Conservation (phyloP, 2,329 filamentous ascomycete genomes). For the Metarhizium rileyi region DNA sequence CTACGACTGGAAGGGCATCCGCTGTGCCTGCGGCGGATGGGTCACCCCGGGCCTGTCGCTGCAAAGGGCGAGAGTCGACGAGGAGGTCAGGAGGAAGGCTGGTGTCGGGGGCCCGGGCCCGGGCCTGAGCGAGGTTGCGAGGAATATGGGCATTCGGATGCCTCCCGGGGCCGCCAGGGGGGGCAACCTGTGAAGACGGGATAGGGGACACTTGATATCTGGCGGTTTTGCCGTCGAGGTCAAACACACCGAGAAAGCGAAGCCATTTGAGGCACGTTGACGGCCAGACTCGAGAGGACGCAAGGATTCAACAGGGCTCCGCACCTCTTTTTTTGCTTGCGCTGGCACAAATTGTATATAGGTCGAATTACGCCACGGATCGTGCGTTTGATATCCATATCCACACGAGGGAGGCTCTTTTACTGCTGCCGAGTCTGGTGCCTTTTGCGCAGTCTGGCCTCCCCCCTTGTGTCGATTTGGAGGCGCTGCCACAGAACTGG, state of each 20-base stretch:
- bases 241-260: neutral
- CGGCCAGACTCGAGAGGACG: too few relatives aligned
- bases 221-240: neutral
- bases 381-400: too few relatives aligned
- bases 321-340: too few relatives aligned
- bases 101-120: constrained; percentile 7
- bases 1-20: constrained; percentile 93
- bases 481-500: too few relatives aligned
- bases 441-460: too few relatives aligned
- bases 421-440: too few relatives aligned
- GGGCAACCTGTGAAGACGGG: constrained; percentile 24
- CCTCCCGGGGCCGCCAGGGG: constrained; percentile 34
- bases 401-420: too few relatives aligned
- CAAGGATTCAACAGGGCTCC: too few relatives aligned
- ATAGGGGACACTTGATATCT: neutral
- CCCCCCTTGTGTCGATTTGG: too few relatives aligned
- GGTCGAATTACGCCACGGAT: too few relatives aligned
- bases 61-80: constrained; percentile 73
- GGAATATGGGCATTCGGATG: constrained; percentile 40
- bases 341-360: too few relatives aligned
- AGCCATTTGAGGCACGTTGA: too few relatives aligned
- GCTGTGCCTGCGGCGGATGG: constrained; percentile 86
- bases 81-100: constrained; percentile 31
- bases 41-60: constrained; percentile 84
- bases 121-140: constrained; percentile 11